Conservation (phyloP, 163 green algal species). For the Scenedesmus sp. region DNA sequence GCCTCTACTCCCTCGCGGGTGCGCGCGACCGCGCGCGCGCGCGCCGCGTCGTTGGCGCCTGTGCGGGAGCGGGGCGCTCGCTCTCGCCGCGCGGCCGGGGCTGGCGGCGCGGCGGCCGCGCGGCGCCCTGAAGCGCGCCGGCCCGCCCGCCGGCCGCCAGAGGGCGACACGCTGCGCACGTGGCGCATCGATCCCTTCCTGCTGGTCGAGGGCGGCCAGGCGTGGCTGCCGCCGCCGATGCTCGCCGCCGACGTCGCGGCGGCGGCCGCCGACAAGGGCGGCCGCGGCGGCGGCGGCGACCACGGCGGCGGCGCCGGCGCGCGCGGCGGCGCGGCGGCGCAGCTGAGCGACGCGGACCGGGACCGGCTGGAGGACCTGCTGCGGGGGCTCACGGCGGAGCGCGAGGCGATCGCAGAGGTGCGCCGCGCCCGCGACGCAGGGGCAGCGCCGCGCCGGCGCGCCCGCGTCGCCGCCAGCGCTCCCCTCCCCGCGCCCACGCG, state of each 20-base stretch:
- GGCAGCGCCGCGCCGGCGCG: too few species aligned
- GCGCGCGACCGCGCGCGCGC: not conserved
- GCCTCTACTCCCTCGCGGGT: conserved; percentile 61
- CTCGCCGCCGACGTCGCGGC: conserved; percentile 53
- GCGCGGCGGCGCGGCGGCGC: conserved; percentile 38
- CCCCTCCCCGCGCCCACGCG: too few species aligned
- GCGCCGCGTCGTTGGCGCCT: not conserved
- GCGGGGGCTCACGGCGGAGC: conserved; percentile 75
- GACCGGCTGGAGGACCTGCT: conserved; percentile 89
- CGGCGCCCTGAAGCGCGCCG: too few species aligned
- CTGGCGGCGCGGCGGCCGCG: too few species aligned
- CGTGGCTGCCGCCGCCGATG: conserved; percentile 88
- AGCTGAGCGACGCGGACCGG: conserved; percentile 79
- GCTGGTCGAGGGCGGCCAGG: conserved; percentile 85
- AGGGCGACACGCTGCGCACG: conserved; percentile 44
- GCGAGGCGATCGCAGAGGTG: conserved; percentile 67
- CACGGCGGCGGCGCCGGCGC: too few species aligned
- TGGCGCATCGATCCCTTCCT: conserved; percentile 95
- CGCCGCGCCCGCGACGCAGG: too few species aligned
- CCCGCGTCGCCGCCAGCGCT: too few species aligned
- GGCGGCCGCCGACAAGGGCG: too few species aligned
- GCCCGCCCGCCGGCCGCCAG: not conserved
- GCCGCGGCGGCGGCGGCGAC: not conserved
- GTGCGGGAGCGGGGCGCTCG: not conserved
- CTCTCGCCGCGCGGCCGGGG: too few species aligned